Conservation (phyloP, 768 basidiomycete species). For the Hericium coralloides region DNA sequence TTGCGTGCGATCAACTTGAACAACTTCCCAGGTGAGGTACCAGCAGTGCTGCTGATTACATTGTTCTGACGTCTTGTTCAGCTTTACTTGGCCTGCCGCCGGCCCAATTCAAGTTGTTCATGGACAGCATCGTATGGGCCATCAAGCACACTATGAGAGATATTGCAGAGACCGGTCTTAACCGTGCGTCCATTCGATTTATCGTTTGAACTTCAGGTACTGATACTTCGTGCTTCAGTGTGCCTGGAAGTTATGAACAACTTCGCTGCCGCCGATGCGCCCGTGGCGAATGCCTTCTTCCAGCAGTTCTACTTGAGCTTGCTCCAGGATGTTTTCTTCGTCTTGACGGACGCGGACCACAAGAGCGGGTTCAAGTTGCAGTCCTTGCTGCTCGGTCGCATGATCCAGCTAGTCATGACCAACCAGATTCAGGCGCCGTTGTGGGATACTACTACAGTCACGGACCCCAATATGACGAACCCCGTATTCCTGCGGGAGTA, state of each 20-base stretch:
- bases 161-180: slow-evolving; percentile 86
- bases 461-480: slow-evolving; percentile 70
- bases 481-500: slow-evolving; percentile 76
- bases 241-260: slow-evolving; percentile 93
- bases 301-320: slow-evolving; percentile 91
- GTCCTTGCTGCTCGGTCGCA: slow-evolving; percentile 80
- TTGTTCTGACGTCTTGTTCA: slow-evolving; percentile 17
- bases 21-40: slow-evolving; percentile 86
- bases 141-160: slow-evolving; percentile 99
- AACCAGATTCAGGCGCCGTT: slow-evolving; percentile 75
- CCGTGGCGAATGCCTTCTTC: slow-evolving; percentile 89
- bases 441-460: slow-evolving; percentile 67
- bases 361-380: slow-evolving; percentile 98
- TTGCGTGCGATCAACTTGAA: slow-evolving; percentile 85
- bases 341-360: slow-evolving; percentile 95
- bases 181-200: slow-evolving; percentile 37
- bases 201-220: background rate
- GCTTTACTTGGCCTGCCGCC: slow-evolving; percentile 85
- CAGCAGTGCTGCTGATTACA: too few species aligned
- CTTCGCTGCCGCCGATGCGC: slow-evolving; percentile 73
- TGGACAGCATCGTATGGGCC: slow-evolving; percentile 99
- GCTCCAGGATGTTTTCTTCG: slow-evolving; percentile 94
- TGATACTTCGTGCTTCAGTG: slow-evolving; percentile 37
- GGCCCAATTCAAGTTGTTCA: slow-evolving; percentile 91
- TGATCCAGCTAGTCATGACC: slow-evolving; percentile 88